Percentiles rank a stretch among this genome's conserved stretches.
Conservation (phyloP, 345 rosid species). For the Acer negundo region DNA sequence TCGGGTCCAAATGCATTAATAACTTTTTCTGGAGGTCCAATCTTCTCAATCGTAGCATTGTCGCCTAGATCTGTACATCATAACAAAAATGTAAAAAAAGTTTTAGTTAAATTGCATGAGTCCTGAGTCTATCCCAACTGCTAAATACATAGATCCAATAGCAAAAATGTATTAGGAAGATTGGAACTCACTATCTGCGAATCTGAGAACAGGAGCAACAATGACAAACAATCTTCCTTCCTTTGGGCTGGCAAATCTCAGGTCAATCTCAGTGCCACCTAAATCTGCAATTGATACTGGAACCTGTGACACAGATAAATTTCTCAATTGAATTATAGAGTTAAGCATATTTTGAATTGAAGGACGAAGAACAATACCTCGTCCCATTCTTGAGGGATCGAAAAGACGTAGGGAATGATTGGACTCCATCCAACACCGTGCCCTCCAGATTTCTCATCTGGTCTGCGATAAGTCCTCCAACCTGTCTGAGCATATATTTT, state of each 20-base stretch:
- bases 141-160: not conserved
- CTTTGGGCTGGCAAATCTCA: conserved; percentile 82
- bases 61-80: conserved; percentile 59
- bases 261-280: conserved; percentile 95
- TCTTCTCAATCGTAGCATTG: conserved; percentile 66
- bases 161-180: not conserved
- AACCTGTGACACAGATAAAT: conserved; percentile 48
- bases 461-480: conserved; percentile 94
- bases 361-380: conserved; percentile 48
- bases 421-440: conserved; percentile 99
- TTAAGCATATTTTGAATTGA: too few relatives aligned
- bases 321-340: too few relatives aligned
- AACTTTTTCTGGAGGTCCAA: conserved; percentile 89
- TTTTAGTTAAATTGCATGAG: not conserved
- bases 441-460: conserved; percentile 96
- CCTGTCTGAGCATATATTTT: conserved; percentile 77
- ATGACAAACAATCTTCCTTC: conserved; percentile 82
- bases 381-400: conserved; percentile 79
- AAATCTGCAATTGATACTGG: conserved; percentile 97
- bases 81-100: not conserved
- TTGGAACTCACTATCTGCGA: conserved; percentile 70
- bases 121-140: not conserved
- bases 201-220: conserved; percentile 95
- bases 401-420: conserved; percentile 76
- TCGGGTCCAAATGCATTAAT: conserved; percentile 95